phyloP scores from a whole-genome alignment of 2,329 filamentous ascomycete species.

The Cladophialophora yegresii region DNA sequence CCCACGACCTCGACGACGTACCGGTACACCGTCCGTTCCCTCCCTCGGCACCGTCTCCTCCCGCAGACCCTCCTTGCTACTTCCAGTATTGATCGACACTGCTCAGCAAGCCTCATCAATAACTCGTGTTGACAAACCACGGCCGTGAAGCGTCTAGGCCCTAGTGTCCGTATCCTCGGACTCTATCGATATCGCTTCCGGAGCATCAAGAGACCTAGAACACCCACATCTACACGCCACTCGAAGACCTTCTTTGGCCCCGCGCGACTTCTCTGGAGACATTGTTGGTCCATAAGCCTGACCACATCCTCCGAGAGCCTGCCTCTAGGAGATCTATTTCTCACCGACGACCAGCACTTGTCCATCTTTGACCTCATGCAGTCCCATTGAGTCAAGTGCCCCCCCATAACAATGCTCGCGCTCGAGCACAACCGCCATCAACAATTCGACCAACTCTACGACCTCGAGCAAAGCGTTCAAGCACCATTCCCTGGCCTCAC shows the following conservation, averaged over 20 bases:
- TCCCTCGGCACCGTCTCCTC: conserved; percentile 7
- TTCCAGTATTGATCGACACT: conserved; percentile 33
- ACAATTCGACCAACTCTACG: conserved; percentile 29
- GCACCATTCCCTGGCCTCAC: conserved; percentile 31
- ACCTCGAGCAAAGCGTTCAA: conserved; percentile 28
- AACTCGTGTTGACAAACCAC: conserved; percentile 8
- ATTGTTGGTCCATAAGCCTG: conserved; percentile 17
- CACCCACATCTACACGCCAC: conserved; percentile 7
- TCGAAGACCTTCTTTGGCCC: conserved; percentile 5
- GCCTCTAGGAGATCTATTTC: background rate
- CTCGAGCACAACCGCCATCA: conserved; percentile 34
- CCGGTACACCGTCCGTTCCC: conserved; percentile 3
- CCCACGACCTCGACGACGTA: background rate
- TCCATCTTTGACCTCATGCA: conserved; percentile 20
- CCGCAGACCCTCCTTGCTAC: conserved; percentile 9
- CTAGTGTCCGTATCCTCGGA: conserved; percentile 21
- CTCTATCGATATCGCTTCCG: conserved; percentile 21
- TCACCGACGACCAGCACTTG: background rate
- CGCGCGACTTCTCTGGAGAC: conserved; percentile 8
- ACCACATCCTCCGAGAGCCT: conserved; percentile 2
- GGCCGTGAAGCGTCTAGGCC: conserved; percentile 23
- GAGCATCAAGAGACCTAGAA: conserved; percentile 22
- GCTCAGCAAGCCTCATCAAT: conserved; percentile 34
- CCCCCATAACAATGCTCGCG: conserved; percentile 31
- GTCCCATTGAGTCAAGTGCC: conserved; percentile 8